Evolutionary conservation across 2,329 filamentous ascomycete species (phyloP).

Genomic region (Myriosclerotinia curreyana): DNA sequence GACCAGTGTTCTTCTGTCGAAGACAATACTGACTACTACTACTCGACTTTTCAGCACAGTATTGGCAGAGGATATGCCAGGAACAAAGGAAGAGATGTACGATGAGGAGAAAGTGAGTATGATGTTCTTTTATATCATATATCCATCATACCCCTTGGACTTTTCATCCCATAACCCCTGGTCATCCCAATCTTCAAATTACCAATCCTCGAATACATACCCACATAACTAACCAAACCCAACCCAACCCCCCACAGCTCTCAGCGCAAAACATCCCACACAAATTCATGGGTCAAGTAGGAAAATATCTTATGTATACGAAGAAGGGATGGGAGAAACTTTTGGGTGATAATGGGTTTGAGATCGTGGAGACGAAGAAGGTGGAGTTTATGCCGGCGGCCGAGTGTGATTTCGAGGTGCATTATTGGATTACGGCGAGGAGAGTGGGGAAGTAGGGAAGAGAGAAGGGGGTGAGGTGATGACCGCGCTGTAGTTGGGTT

Average conservation of each 20-base stretch:
- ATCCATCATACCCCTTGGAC: not conserved
- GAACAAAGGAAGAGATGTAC: not conserved
- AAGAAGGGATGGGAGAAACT: not conserved
- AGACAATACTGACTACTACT: not conserved
- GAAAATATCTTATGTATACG: not conserved
- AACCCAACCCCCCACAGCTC: not conserved
- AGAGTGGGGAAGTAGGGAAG: not conserved
- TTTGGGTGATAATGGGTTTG: not conserved
- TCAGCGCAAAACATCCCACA: not conserved
- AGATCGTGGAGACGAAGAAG: not conserved
- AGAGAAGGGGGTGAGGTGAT: too few species aligned
- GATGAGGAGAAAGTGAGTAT: not conserved
- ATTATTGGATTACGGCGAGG: constrained; percentile 6
- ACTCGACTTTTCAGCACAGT: not conserved
- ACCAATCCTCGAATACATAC: not conserved
- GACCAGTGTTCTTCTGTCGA: not conserved
- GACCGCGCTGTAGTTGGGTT: too few species aligned
- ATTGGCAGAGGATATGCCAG: not conserved
- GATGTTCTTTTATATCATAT: not conserved
- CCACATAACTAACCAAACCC: not conserved
- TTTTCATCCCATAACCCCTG: not conserved
- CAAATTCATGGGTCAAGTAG: not conserved
- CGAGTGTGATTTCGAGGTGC: not conserved
- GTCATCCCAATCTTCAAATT: not conserved
- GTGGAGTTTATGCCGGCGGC: not conserved